Percentiles rank a stretch among this genome's conserved stretches.
Conservation (phyloP, 2,329 filamentous ascomycete species). For the Diaporthe destruens region DNA sequence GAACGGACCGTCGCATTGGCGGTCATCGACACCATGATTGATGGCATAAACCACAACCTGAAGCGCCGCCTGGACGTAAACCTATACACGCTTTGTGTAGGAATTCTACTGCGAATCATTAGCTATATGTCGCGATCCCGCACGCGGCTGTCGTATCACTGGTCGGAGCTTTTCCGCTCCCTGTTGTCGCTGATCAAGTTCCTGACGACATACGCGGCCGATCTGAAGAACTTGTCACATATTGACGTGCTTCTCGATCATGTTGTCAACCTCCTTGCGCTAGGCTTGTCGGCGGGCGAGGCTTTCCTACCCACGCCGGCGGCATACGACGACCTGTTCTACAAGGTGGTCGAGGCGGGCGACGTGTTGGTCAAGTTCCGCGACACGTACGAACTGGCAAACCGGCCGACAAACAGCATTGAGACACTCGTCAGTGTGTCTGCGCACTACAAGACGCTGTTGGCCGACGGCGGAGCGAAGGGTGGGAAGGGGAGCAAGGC, state of each 20-base stretch:
- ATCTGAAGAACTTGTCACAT: conserved; percentile 76
- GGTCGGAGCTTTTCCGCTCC: conserved; percentile 94
- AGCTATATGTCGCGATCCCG: conserved; percentile 86
- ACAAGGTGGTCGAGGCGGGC: conserved; percentile 95
- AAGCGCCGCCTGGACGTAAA: conserved; percentile 85
- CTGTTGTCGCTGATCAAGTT: conserved; percentile 91
- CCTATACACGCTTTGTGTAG: conserved; percentile 85
- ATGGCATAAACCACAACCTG: conserved; percentile 94
- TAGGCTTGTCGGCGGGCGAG: conserved; percentile 88
- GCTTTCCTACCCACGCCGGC: conserved; percentile 89
- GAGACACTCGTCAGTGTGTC: conserved; percentile 86
- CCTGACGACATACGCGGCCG: conserved; percentile 85
- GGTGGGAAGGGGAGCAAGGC: conserved; percentile 54
- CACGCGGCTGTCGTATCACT: conserved; percentile 88
- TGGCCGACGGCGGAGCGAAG: conserved; percentile 70
- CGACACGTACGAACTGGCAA: conserved; percentile 75
- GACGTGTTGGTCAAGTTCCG: conserved; percentile 86
- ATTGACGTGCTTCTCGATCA: conserved; percentile 81
- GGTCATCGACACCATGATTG: conserved; percentile 88
- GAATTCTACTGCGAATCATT: conserved; percentile 84
- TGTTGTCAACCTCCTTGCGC: conserved; percentile 84
- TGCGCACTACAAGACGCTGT: conserved; percentile 86
- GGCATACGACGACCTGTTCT: conserved; percentile 96
- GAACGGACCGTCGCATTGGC: conserved; percentile 81
- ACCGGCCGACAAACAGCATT: conserved; percentile 76